These are phyloP conservation scores for Dendrobium huoshanense DNA, from an alignment of 106 monocot species.

Conservation along the genomic window DNA sequence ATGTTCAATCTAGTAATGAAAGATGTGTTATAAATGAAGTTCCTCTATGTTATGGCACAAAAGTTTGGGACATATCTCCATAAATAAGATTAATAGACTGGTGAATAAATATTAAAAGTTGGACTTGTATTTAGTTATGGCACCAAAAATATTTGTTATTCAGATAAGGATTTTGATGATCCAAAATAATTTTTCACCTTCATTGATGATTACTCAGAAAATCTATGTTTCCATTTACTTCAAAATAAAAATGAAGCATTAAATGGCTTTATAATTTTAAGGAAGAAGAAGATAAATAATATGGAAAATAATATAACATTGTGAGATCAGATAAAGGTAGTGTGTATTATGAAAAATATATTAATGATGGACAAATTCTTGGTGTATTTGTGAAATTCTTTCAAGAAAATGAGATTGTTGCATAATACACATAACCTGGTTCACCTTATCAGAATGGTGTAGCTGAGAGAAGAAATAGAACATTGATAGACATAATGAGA, in stretches of 20 bases:
- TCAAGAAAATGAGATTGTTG: conserved; percentile 7
- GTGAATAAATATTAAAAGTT: too few relatives aligned
- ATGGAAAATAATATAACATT: conserved; percentile 6
- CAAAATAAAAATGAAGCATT: conserved; percentile 13
- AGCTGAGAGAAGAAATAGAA: neutral
- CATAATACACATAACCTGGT: neutral
- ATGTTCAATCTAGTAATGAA: too few relatives aligned
- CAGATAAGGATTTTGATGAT: neutral
- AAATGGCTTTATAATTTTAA: neutral
- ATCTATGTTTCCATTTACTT: neutral
- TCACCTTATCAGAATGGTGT: neutral
- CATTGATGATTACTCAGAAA: neutral
- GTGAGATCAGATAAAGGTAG: neutral
- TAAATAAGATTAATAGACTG: too few relatives aligned
- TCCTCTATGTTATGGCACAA: too few relatives aligned
- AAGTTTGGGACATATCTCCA: too few relatives aligned
- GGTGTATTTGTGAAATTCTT: neutral
- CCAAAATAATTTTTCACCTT: neutral
- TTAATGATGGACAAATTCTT: conserved; percentile 4
- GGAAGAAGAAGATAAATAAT: neutral
- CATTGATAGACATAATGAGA: conserved; percentile 3
- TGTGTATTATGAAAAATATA: conserved; percentile 2
- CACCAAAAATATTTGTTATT: neutral
- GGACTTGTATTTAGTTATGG: too few relatives aligned
- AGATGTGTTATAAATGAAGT: too few relatives aligned